Evolutionary conservation across 306 rosid genomes (phyloP), one percentile per base, ranked within the genome.

Genomic region (Cicer cuneatum): DNA sequence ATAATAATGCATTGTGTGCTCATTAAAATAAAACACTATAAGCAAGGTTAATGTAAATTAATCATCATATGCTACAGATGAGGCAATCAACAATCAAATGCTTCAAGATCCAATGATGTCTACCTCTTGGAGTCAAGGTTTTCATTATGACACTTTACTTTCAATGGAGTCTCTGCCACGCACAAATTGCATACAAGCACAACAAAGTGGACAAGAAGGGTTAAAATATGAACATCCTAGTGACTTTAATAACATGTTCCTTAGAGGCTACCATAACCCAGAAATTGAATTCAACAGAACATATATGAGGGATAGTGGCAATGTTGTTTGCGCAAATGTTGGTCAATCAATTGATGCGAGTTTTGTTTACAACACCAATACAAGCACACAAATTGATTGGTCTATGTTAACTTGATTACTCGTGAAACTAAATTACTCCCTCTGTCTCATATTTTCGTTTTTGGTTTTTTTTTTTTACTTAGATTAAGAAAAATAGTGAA

Each of bases 311-410:
- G 54, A 66, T 63, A 16, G 10, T 19, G 53, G 1, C 53, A 11
- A 12, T 46, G 39, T 43, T 11, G 19, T 6, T 45, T 45, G 4
- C 16, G 21, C 21, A 66, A 46, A 12, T 43, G 40, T 2, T 43
- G 54, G 15, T 43, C 71, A 66, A 13, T 66, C 45, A 16, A n/a
- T 47, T 29, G 73, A 68, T 13, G 29, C 2, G 2, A 47, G 33
- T 29, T 7, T n/a, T 29, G 60, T 14, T 68, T 33, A 49, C 42
- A 14, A 35, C 24, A 15, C 45, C n/a, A 48, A 33, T 48, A 48
- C 73, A 68, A 33, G 46, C 73, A 48, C 73, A 68, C 73, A 68
- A 10, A 5, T 48, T 33, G 73, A 68, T 49, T 68, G 73, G 73
- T 47, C 60, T 8, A 42, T 64, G 69, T 64, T 11, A 5, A 14